Evolutionary conservation across 495 filamentous ascomycete genomes (phyloP).

Genomic region (Xylaria palmicola): DNA sequence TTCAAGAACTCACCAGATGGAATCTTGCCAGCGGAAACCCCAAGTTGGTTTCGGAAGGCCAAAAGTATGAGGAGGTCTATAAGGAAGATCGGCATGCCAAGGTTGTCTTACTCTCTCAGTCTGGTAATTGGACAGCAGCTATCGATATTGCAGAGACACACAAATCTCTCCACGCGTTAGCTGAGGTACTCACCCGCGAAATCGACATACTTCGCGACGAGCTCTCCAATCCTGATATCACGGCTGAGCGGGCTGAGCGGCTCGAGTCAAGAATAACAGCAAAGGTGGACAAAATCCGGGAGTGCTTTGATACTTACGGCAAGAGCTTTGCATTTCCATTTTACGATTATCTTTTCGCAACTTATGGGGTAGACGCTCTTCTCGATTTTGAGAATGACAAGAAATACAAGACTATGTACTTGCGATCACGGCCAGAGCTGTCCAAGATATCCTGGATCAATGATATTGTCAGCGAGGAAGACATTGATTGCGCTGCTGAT

Average conservation of each 20-base stretch:
- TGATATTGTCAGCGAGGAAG: slow-evolving; percentile 69
- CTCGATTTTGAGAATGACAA: slow-evolving; percentile 64
- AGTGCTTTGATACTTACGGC: slow-evolving; percentile 74
- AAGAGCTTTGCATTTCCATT: slow-evolving; percentile 74
- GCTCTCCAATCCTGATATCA: slow-evolving; percentile 19
- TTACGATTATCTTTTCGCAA: slow-evolving; percentile 71
- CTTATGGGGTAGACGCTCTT: slow-evolving; percentile 61
- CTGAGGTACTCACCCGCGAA: slow-evolving; percentile 53
- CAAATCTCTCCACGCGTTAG: slow-evolving; percentile 65
- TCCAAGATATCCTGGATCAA: slow-evolving; percentile 92
- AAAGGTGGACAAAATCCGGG: slow-evolving; percentile 44
- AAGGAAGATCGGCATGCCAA: slow-evolving; percentile 41
- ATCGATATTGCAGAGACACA: slow-evolving; percentile 74
- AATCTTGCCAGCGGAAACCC: slow-evolving; percentile 37
- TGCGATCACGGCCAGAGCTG: slow-evolving; percentile 65
- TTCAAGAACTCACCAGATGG: slow-evolving; percentile 43
- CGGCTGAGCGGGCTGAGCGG: slow-evolving; percentile 24
- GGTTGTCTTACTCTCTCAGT: slow-evolving; percentile 57
- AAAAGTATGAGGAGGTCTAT: slow-evolving; percentile 36
- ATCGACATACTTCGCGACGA: slow-evolving; percentile 33
- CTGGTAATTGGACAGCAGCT: slow-evolving; percentile 65
- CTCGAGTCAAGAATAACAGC: slow-evolving; percentile 28
- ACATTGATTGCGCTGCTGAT: slow-evolving; percentile 67
- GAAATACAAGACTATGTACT: slow-evolving; percentile 70
- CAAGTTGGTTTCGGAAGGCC: slow-evolving; percentile 32